Percentiles rank a stretch among this genome's conserved stretches.
These are phyloP conservation scores for Chrysosporium queenslandicum DNA, from an alignment of 2,329 filamentous ascomycete genomes.

Conservation along the genomic window DNA sequence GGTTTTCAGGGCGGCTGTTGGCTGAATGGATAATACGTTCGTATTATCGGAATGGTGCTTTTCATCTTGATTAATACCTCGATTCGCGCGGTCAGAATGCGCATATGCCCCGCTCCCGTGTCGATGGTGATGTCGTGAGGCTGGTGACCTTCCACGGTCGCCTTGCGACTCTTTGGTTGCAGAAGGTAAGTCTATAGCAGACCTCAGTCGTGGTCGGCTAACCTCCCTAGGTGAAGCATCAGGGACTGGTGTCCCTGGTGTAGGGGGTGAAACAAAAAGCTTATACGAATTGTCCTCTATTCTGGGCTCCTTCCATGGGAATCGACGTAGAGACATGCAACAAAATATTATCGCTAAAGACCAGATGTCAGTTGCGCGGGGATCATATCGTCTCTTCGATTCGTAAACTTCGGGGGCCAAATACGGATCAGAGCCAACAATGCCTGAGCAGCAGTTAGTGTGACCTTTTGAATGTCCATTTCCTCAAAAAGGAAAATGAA, in stretches of 20 bases:
- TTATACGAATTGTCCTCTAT: conserved; percentile 90
- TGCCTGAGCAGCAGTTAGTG: conserved; percentile 41
- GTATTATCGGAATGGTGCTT: conserved; percentile 4
- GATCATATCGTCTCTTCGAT: conserved; percentile 84
- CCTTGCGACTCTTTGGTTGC: conserved; percentile 19
- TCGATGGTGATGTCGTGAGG: not conserved
- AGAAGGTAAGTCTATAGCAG: conserved; percentile 28
- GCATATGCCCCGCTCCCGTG: not conserved
- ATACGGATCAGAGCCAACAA: conserved; percentile 86
- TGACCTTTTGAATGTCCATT: not conserved
- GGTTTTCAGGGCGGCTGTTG: conserved; percentile 15
- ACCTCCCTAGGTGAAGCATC: conserved; percentile 31
- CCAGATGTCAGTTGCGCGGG: conserved; percentile 91
- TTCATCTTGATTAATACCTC: conserved; percentile 13
- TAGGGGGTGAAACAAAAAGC: conserved; percentile 77
- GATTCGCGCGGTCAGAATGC: conserved; percentile 6
- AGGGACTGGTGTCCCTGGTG: conserved; percentile 51
- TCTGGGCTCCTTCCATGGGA: conserved; percentile 93
- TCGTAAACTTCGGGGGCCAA: conserved; percentile 95
- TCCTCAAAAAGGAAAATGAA: not conserved
- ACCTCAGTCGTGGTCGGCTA: conserved; percentile 27
- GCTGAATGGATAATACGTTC: conserved; percentile 15
- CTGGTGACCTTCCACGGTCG: not conserved
- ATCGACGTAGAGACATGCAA: conserved; percentile 90
- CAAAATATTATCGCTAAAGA: conserved; percentile 97